Percentiles rank a stretch among this genome's conserved stretches.
These are phyloP conservation scores for Sisymbrium altissimum DNA, from an alignment of 345 rosid genomes.

Conservation along the genomic window DNA sequence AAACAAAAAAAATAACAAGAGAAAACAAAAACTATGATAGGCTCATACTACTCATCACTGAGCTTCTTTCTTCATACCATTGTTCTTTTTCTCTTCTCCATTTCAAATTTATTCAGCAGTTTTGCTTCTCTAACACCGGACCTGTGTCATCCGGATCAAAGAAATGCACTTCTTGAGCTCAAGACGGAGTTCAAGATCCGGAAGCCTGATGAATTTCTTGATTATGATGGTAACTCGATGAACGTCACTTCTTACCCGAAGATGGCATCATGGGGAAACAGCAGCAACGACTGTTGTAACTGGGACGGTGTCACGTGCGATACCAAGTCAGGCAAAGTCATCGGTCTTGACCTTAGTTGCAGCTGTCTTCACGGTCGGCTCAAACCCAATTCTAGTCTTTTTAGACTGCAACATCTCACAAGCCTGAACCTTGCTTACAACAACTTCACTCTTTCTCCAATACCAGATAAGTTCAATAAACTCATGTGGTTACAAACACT, in stretches of 20 bases:
- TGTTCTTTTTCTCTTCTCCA: not conserved
- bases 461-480: not conserved
- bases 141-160: not conserved
- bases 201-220: not conserved
- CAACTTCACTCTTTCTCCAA: constrained; percentile 12
- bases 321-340: not conserved
- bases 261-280: not conserved
- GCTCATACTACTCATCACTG: not conserved
- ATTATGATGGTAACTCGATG: not conserved
- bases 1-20: too few species aligned
- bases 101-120: not conserved
- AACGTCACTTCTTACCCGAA: not conserved
- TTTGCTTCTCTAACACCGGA: not conserved
- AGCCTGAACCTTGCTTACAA: constrained; percentile 32
- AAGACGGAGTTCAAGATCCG: not conserved
- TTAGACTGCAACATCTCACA: not conserved
- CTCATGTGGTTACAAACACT: not conserved
- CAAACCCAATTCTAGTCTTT: not conserved
- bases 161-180: not conserved
- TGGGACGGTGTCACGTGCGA: constrained; percentile 18
- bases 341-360: constrained; percentile 3
- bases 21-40: too few species aligned
- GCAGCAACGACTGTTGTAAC: not conserved
- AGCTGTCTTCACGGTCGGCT: constrained; percentile 9
- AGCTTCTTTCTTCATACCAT: not conserved